These are phyloP conservation scores for Candida taoyuanica DNA, from an alignment of 805 yeast species.

Conservation along the genomic window DNA sequence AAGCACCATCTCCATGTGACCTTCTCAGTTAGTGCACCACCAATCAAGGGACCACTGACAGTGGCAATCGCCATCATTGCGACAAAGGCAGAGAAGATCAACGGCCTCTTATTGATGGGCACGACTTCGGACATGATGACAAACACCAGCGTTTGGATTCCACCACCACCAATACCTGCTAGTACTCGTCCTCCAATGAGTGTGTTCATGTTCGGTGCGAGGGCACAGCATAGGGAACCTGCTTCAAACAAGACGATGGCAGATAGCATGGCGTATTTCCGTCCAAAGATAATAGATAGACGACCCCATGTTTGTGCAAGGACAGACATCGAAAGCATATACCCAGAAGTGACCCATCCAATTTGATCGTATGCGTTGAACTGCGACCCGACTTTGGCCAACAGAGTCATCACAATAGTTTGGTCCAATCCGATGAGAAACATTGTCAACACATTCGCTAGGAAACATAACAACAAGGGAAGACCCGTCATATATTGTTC, in stretches of 20 bases:
- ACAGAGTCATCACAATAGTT: conserved; percentile 48
- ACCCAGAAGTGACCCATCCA: conserved; percentile 58
- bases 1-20: conserved; percentile 73
- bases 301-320: conserved; percentile 54
- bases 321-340: conserved; percentile 47
- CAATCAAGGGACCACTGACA: conserved; percentile 59
- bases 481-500: conserved; percentile 19
- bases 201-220: conserved; percentile 50
- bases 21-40: conserved; percentile 57
- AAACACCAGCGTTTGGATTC: conserved; percentile 51
- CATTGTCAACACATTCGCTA: conserved; percentile 20
- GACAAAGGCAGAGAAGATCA: conserved; percentile 19
- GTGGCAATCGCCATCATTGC: conserved; percentile 42
- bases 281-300: conserved; percentile 50
- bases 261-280: conserved; percentile 43
- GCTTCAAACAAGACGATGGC: conserved; percentile 50
- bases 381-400: conserved; percentile 44
- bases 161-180: conserved; percentile 73
- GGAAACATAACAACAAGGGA: conserved; percentile 12
- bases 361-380: conserved; percentile 47
- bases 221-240: conserved; percentile 59
- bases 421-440: conserved; percentile 39
- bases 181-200: conserved; percentile 67
- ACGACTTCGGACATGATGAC: conserved; percentile 52
- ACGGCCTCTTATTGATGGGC: conserved; percentile 28